Conservation (phyloP, 2,329 filamentous ascomycete genomes). For the Ceratocystiopsis brevicomis region DNA sequence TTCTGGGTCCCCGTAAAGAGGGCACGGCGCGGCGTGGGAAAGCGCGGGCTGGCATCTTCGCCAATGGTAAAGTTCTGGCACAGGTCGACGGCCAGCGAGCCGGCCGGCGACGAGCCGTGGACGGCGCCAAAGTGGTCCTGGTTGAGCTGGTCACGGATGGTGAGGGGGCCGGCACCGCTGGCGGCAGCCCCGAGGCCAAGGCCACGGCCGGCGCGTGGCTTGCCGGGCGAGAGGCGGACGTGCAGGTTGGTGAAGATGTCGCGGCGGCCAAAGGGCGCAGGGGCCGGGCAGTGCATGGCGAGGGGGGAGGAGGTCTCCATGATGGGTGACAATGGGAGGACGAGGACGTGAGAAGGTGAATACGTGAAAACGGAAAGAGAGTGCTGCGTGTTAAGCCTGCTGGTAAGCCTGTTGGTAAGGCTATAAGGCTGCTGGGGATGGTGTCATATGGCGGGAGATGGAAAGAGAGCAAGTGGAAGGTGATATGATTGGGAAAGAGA, state of each 20-base stretch:
- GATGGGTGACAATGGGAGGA: slow-evolving; percentile 11
- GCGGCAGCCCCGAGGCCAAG: not conserved
- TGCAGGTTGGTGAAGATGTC: slow-evolving; percentile 35
- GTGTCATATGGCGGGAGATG: no score
- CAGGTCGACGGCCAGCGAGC: slow-evolving; percentile 79
- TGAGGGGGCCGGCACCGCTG: slow-evolving; percentile 34
- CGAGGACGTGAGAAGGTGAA: no score
- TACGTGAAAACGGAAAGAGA: no score
- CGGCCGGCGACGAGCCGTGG: slow-evolving; percentile 73
- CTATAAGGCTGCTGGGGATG: no score
- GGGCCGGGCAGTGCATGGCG: slow-evolving; percentile 66
- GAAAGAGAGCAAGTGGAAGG: no score
- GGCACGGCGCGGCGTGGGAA: slow-evolving; percentile 66
- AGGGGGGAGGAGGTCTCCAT: slow-evolving; percentile 94
- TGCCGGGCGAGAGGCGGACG: slow-evolving; percentile 27
- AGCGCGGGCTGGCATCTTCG: slow-evolving; percentile 53
- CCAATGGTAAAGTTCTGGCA: slow-evolving; percentile 96
- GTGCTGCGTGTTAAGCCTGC: no score
- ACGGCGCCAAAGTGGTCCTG: slow-evolving; percentile 68
- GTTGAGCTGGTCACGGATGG: slow-evolving; percentile 53
- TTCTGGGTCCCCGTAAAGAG: slow-evolving; percentile 58
- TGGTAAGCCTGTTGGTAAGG: no score
- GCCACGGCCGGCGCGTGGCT: slow-evolving; percentile 27
- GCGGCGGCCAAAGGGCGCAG: slow-evolving; percentile 39
- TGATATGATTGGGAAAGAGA: not conserved